phyloP scores from a whole-genome alignment of 1,139 yeast species.

The Debaryomyces sp. region DNA sequence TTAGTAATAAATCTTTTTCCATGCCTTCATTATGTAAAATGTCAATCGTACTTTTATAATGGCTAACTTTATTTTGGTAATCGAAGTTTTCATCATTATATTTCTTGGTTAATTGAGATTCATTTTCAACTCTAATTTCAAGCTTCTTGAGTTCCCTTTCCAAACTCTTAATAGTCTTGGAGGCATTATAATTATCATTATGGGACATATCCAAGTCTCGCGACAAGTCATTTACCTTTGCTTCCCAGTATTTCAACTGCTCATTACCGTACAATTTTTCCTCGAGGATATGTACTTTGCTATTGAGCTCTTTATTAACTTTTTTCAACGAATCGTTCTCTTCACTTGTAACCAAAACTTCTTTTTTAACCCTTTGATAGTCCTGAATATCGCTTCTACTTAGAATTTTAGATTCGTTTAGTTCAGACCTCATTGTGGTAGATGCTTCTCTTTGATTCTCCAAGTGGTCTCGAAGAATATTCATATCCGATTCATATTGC shows the following conservation, averaged over 20 bases:
- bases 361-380: conserved; percentile 41
- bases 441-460: conserved; percentile 38
- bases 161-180: conserved; percentile 32
- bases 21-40: conserved; percentile 39
- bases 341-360: conserved; percentile 40
- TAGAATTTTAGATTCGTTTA: conserved; percentile 37
- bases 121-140: conserved; percentile 40
- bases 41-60: conserved; percentile 38
- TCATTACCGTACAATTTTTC: conserved; percentile 49
- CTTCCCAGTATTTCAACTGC: conserved; percentile 49
- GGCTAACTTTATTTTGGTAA: conserved; percentile 44
- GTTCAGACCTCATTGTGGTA: conserved; percentile 35
- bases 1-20: conserved; percentile 44
- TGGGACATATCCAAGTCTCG: conserved; percentile 34
- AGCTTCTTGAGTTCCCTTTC: conserved; percentile 40
- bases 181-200: conserved; percentile 33
- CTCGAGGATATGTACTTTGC: conserved; percentile 38
- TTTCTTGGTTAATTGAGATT: conserved; percentile 39
- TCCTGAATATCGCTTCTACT: conserved; percentile 37
- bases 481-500: conserved; percentile 32
- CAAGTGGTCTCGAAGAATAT: conserved; percentile 39
- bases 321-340: conserved; percentile 46
- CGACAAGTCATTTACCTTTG: conserved; percentile 36
- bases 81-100: conserved; percentile 53
- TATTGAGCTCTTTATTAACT: conserved; percentile 37